These are phyloP conservation scores for Leishmania gerbilli DNA, from an alignment of 208 protist species.

Conservation along the genomic window DNA sequence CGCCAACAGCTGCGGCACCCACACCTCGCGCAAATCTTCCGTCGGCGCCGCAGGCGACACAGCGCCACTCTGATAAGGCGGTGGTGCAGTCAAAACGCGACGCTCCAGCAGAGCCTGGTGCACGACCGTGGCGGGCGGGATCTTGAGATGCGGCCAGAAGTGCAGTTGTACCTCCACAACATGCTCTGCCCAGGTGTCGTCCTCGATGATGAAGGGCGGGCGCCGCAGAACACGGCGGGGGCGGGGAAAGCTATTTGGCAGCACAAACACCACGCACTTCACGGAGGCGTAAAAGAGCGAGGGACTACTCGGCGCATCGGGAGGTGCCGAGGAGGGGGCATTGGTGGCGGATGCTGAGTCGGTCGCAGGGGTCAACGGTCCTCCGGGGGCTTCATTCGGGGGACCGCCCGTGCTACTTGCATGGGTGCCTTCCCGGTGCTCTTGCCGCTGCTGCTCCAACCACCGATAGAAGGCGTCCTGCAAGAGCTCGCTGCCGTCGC, in stretches of 20 bases:
- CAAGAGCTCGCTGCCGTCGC: slow-evolving; percentile 53
- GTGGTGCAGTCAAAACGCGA: slow-evolving; percentile 16
- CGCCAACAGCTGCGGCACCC: slow-evolving; percentile 38
- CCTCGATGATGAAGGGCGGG: slow-evolving; percentile 81
- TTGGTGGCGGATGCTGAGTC: not conserved
- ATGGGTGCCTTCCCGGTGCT: not conserved
- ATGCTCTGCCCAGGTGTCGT: slow-evolving; percentile 87
- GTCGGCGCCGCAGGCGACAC: not conserved
- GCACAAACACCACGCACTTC: slow-evolving; percentile 67
- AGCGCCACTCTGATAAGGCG: not conserved
- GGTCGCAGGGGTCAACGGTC: not conserved
- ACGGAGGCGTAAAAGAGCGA: slow-evolving; percentile 76
- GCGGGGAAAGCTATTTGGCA: slow-evolving; percentile 77
- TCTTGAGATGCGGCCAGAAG: slow-evolving; percentile 57
- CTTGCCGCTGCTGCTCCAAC: slow-evolving; percentile 21
- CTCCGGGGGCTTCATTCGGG: not conserved
- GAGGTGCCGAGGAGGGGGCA: not conserved
- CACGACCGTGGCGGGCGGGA: slow-evolving; percentile 53
- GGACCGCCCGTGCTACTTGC: not conserved
- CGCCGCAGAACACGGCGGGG: slow-evolving; percentile 49
- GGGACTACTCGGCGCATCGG: slow-evolving; percentile 23
- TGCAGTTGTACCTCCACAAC: slow-evolving; percentile 72
- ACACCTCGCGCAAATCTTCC: slow-evolving; percentile 20
- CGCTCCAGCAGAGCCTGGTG: slow-evolving; percentile 61
- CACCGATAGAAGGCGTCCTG: slow-evolving; percentile 78